phyloP scores from a whole-genome alignment of 352 stramenopile species.

The Globisporangium iwayamae region DNA sequence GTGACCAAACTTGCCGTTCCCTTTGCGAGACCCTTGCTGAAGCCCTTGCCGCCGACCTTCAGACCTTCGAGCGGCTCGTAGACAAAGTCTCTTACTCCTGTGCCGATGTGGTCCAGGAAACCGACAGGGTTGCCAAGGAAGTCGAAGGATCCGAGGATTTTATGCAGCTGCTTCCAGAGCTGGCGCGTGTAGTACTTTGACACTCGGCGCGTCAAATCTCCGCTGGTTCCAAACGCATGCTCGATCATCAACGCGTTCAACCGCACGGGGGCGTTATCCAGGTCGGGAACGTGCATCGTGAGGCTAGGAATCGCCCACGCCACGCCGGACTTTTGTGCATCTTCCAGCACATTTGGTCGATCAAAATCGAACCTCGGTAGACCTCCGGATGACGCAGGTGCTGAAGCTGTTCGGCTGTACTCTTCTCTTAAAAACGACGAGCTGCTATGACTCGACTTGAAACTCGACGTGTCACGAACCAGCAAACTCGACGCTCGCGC shows the following conservation, averaged over 20 bases:
- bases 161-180: conserved; percentile 88
- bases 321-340: conserved; percentile 44
- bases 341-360: conserved; percentile 14
- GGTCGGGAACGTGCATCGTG: conserved; percentile 83
- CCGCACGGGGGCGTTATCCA: conserved; percentile 86
- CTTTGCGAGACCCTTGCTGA: conserved; percentile 84
- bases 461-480: conserved; percentile 50
- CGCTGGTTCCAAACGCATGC: conserved; percentile 86
- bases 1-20: conserved; percentile 84
- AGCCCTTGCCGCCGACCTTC: conserved; percentile 83
- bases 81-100: conserved; percentile 94
- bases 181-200: conserved; percentile 89
- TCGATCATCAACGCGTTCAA: conserved; percentile 88
- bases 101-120: conserved; percentile 94
- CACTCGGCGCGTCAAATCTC: conserved; percentile 77
- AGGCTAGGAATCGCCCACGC: conserved; percentile 85
- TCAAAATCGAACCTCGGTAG: conserved; percentile 32
- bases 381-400: conserved; percentile 20
- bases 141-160: conserved; percentile 86
- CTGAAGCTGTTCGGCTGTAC: conserved; percentile 33
- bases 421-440: conserved; percentile 23
- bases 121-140: conserved; percentile 86
- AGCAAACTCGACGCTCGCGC: conserved; percentile 45
- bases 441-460: conserved; percentile 25
- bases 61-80: conserved; percentile 94